Conservation (phyloP, 2,329 filamentous ascomycete species). For the Zelopaecilomyces penicillatus region DNA sequence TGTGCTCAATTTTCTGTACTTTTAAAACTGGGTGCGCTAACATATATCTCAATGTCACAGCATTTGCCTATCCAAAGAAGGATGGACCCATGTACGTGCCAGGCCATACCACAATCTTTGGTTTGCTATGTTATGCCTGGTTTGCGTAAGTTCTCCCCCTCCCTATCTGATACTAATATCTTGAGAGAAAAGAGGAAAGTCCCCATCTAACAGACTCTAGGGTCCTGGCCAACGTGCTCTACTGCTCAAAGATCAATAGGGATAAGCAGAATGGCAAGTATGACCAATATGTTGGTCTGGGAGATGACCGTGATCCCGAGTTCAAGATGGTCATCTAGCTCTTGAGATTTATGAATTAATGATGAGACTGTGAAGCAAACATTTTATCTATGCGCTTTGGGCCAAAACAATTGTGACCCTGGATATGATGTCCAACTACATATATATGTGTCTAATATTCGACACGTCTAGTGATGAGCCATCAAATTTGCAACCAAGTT, state of each 20-base stretch:
- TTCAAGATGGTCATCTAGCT: constrained; percentile 51
- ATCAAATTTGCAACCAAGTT: too few relatives aligned
- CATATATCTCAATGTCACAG: constrained; percentile 15
- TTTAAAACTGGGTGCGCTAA: too few relatives aligned
- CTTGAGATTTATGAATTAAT: too few relatives aligned
- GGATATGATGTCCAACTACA: background rate
- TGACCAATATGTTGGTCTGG: constrained; percentile 45
- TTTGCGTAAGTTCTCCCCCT: constrained; percentile 42
- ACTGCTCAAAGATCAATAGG: constrained; percentile 54
- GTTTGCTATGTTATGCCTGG: constrained; percentile 54
- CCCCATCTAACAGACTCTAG: constrained; percentile 15
- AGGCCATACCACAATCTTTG: constrained; percentile 54
- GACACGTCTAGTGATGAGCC: too few relatives aligned
- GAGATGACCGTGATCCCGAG: constrained; percentile 55
- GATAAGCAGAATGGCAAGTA: constrained; percentile 55
- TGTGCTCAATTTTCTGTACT: too few relatives aligned
- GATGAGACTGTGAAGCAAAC: too few relatives aligned
- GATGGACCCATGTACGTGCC: constrained; percentile 50
- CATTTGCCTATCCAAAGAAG: constrained; percentile 51
- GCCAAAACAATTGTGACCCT: too few relatives aligned
- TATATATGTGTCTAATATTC: background rate
- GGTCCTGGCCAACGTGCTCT: constrained; percentile 51
- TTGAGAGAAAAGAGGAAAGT: background rate
- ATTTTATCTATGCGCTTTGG: too few relatives aligned
- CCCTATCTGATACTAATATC: background rate